Conservation (phyloP, 78 protist species). For the Mastigamoeba balamuthi region DNA sequence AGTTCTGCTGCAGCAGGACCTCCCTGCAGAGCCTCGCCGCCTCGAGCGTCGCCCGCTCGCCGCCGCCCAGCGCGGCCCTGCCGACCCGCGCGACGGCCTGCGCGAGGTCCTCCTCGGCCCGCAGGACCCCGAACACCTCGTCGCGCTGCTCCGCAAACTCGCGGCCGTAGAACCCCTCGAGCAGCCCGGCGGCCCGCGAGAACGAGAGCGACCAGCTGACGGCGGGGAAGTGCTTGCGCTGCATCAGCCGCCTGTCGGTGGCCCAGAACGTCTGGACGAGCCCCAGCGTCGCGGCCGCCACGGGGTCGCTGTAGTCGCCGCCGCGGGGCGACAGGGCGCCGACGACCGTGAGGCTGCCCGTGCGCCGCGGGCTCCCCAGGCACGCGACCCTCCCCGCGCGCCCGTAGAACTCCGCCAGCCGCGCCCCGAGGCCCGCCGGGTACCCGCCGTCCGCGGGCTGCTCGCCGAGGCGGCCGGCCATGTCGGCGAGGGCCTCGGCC, state of each 20-base stretch:
- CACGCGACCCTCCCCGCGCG: slow-evolving; percentile 90
- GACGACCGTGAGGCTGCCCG: slow-evolving; percentile 96
- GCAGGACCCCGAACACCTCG: slow-evolving; percentile 75
- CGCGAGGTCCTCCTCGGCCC: slow-evolving; percentile 89
- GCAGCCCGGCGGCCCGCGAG: slow-evolving; percentile 80
- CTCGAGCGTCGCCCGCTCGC: slow-evolving; percentile 91
- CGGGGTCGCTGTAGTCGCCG: slow-evolving; percentile 99
- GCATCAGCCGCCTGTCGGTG: slow-evolving; percentile 95
- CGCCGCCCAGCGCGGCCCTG: slow-evolving; percentile 96
- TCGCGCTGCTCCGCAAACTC: slow-evolving; percentile 68
- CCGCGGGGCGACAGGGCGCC: slow-evolving; percentile 99
- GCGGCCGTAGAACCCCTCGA: slow-evolving; percentile 82
- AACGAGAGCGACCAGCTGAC: slow-evolving; percentile 94
- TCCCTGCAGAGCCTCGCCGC: slow-evolving; percentile 94
- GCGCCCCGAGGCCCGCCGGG: slow-evolving; percentile 99
- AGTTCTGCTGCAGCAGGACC: slow-evolving; percentile 96
- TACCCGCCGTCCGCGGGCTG: slow-evolving; percentile 99
- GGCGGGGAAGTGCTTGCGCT: slow-evolving; percentile 99
- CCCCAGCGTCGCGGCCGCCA: slow-evolving; percentile 94
- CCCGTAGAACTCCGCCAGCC: slow-evolving; percentile 99
- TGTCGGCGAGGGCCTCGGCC: slow-evolving; percentile 99
- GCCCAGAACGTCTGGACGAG: slow-evolving; percentile 99
- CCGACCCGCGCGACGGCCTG: slow-evolving; percentile 99
- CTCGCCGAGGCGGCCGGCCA: slow-evolving; percentile 99
- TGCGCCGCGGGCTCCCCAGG: slow-evolving; percentile 92